A percentile compares a stretch with the other conserved stretches of the same genome.
phyloP scores from a whole-genome alignment of 768 basidiomycete genomes.

The Lentinula sp. region DNA sequence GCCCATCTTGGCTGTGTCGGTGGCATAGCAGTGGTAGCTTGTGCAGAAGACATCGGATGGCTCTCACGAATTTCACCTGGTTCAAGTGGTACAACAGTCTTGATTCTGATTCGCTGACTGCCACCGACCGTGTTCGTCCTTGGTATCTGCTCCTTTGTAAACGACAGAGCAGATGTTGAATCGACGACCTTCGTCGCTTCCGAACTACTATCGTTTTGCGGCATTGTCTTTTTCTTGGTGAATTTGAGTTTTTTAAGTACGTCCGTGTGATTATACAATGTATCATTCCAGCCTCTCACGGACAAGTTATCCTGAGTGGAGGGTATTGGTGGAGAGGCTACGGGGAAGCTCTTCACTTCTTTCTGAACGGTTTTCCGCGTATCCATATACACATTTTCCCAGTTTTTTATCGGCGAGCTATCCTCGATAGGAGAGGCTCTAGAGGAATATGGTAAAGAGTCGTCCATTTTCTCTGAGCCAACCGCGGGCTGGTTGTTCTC shows the following conservation, averaged over 20 bases:
- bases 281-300: neutral
- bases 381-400: neutral
- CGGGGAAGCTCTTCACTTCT: neutral
- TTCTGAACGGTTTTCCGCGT: neutral
- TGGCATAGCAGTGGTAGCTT: neutral
- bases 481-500: neutral
- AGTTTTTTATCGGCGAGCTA: neutral
- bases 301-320: neutral
- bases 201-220: neutral
- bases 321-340: neutral
- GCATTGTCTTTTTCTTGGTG: neutral
- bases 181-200: neutral
- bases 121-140: neutral
- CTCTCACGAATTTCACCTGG: neutral
- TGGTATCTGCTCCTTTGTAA: neutral
- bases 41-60: too few relatives aligned
- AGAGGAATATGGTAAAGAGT: neutral
- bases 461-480: neutral
- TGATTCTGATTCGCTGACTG: neutral
- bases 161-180: neutral
- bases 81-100: neutral
- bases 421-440: neutral
- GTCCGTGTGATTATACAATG: neutral
- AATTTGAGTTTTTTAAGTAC: neutral
- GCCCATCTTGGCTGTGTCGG: neutral